phyloP scores from a whole-genome alignment of 495 filamentous ascomycete genomes.

The Glonium stellatum region DNA sequence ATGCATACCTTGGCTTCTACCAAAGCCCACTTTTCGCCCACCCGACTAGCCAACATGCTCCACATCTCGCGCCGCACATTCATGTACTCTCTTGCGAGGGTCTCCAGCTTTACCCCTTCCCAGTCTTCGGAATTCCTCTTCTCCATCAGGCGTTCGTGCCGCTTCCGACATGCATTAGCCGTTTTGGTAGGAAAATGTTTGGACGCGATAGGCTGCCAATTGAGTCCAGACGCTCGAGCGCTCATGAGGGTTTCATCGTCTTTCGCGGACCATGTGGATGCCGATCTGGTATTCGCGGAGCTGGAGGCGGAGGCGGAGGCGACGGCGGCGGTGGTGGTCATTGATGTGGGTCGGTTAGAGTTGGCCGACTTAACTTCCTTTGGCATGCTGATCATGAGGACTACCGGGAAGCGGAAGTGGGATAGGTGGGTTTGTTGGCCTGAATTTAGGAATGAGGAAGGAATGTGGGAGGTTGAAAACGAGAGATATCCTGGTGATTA shows the following conservation, averaged over 20 bases:
- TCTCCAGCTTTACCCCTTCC: conserved; percentile 59
- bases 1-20: conserved; percentile 61
- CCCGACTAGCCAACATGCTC: conserved; percentile 52
- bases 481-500: conserved; percentile 1
- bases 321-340: conserved; percentile 7
- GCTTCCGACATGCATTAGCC: conserved; percentile 70
- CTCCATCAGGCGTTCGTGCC: conserved; percentile 69
- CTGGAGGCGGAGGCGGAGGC: conserved; percentile 19
- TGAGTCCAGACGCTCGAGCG: conserved; percentile 57
- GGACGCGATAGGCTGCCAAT: conserved; percentile 65
- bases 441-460: background rate
- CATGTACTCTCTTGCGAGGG: conserved; percentile 60
- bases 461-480: background rate
- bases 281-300: conserved; percentile 17
- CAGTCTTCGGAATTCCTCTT: conserved; percentile 56
- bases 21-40: conserved; percentile 61
- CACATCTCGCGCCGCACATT: conserved; percentile 64
- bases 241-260: conserved; percentile 58
- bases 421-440: background rate
- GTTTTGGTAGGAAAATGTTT: conserved; percentile 65
- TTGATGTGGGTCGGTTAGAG: conserved; percentile 17
- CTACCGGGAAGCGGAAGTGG: background rate
- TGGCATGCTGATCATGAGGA: conserved; percentile 27
- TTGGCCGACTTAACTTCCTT: conserved; percentile 22
- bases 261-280: conserved; percentile 50